Conservation (phyloP, 148 eudicot species). For the Spergularia marina region DNA sequence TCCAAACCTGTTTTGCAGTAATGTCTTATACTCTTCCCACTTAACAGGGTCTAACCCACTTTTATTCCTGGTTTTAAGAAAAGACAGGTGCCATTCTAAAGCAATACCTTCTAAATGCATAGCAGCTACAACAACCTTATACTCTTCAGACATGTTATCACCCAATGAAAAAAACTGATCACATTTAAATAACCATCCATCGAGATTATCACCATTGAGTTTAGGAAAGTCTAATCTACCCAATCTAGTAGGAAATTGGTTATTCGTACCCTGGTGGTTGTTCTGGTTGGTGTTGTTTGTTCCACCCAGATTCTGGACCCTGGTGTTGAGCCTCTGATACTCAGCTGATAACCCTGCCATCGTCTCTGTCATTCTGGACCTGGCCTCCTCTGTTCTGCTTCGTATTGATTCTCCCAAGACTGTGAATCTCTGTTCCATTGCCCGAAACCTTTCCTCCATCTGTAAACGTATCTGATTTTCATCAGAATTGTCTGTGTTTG, state of each 20-base stretch:
- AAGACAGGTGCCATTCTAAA: background rate
- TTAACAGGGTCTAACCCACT: background rate
- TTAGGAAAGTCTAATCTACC: constrained; percentile 5
- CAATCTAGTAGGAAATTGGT: background rate
- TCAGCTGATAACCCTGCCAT: no score
- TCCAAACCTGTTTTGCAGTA: background rate
- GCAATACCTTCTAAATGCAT: background rate
- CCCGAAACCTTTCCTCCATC: no score
- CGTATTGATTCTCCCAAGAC: no score
- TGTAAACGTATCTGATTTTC: no score
- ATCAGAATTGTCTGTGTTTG: no score
- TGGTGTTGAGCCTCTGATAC: no score
- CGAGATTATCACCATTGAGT: background rate
- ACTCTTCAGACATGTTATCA: background rate
- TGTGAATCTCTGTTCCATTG: no score
- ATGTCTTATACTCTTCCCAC: background rate
- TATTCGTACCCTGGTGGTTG: no score
- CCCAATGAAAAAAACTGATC: background rate
- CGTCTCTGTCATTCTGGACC: no score
- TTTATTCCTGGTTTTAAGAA: background rate
- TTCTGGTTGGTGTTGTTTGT: no score
- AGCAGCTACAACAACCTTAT: background rate
- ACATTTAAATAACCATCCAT: background rate
- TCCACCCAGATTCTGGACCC: no score
- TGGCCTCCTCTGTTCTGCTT: no score